Evolutionary conservation across 106 monocot species (phyloP), one percentile per base, ranked within the genome.

Genomic region (Hemerocallis citrina): DNA sequence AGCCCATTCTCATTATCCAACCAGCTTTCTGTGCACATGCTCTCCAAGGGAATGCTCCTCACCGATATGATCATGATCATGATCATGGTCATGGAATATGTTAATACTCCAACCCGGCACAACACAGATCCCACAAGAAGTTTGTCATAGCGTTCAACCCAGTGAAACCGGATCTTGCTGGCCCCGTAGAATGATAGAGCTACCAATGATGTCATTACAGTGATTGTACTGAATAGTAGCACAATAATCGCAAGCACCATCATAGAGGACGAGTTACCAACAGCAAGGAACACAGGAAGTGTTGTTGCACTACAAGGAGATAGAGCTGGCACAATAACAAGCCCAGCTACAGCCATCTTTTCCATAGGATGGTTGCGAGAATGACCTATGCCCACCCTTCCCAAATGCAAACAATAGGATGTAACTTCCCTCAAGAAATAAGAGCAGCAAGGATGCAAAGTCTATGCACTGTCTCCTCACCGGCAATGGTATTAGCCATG

Each of bases 221-320:
- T 76, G 11, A 82, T 74, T 6, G 87, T 88, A 55, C 92, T 85
- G 73, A 93, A 93, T 34, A 93, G 74, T 13, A 93, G 79, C 63
- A 88, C 92, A 47, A 88, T 74, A 59, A 93, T 77, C 52, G 88
- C 92, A 63, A 84, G 79, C 66, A 88, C 68, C 88, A 93, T 81
- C 92, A 93, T 93, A 31, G 92, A 88, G 16, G 78, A 81, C 20
- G 92, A 93, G 55, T 88, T 88, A 27, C 95, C 95, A 74, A 96
- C 95, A 21, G 95, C 90, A 63, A 96, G 95, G 49, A 96, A 96
- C 12, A 96, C 95, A 16, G 95, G 95, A 65, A 96, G 95, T 14
- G 95, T 96, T 29, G 95, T 96, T 87, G 87, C 71, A 93, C 92
- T 21, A 88, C 92, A 93, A 33, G 92, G 92, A 61, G 88, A 88